A percentile compares a stretch with the other conserved stretches of the same genome.
Evolutionary conservation across 257 asterid species (phyloP).

Genomic region (Perilla frutescens): DNA sequence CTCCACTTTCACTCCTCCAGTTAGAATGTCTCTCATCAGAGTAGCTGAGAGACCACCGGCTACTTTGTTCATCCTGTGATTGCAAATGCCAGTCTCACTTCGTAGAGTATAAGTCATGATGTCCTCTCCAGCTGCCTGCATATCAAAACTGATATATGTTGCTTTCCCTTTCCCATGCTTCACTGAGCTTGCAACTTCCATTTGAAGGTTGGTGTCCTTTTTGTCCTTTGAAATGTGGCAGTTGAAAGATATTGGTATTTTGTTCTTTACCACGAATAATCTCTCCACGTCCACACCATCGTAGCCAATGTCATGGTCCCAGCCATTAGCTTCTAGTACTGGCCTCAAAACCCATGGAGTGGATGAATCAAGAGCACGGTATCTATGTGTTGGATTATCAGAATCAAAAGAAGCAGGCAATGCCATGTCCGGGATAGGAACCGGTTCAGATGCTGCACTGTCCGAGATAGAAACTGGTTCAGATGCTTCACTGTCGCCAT

Average conservation of each 20-base stretch:
- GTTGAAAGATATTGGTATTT: constrained; percentile 80
- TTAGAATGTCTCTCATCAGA: constrained; percentile 74
- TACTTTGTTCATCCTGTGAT: constrained; percentile 72
- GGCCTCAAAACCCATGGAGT: constrained; percentile 98
- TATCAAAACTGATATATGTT: constrained; percentile 86
- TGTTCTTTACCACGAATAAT: constrained; percentile 71
- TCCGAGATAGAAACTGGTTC: background rate
- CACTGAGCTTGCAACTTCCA: constrained; percentile 89
- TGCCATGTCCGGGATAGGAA: constrained; percentile 87
- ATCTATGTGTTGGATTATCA: constrained; percentile 92
- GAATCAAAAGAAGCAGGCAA: constrained; percentile 97
- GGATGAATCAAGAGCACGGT: constrained; percentile 87
- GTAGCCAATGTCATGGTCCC: constrained; percentile 99
- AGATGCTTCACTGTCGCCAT: constrained; percentile 63
- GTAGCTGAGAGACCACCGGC: constrained; percentile 90
- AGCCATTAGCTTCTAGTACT: constrained; percentile 88
- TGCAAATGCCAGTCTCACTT: constrained; percentile 82
- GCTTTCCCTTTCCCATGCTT: constrained; percentile 89
- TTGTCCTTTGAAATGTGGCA: constrained; percentile 93
- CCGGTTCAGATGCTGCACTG: constrained; percentile 83
- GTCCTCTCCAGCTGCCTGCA: constrained; percentile 90
- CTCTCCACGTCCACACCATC: constrained; percentile 92
- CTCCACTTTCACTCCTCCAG: constrained; percentile 88
- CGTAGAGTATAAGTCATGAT: constrained; percentile 76
- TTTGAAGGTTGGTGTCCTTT: constrained; percentile 84